phyloP scores from a whole-genome alignment of 2,329 filamentous ascomycete species.

The Epichloe typhina region DNA sequence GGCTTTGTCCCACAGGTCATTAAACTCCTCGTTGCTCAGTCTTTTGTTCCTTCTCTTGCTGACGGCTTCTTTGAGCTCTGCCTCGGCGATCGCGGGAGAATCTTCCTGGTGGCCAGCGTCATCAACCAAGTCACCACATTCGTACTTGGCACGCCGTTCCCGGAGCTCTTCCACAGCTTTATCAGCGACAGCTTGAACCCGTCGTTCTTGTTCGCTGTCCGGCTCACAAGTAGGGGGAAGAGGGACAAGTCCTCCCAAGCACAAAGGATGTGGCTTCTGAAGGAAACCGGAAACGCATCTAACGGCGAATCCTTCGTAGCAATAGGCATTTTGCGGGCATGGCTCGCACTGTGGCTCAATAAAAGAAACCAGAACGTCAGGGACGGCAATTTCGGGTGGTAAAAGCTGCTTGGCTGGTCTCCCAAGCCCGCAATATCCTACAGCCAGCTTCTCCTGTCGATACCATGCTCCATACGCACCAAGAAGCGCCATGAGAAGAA shows the following conservation, averaged over 20 bases:
- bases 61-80: slow-evolving; percentile 66
- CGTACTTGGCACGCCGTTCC: slow-evolving; percentile 73
- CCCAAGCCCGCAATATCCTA: slow-evolving; percentile 87
- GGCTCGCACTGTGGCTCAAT: slow-evolving; percentile 74
- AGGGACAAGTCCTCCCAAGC: slow-evolving; percentile 67
- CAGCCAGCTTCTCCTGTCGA: slow-evolving; percentile 87
- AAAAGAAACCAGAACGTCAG: slow-evolving; percentile 56
- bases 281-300: slow-evolving; percentile 82
- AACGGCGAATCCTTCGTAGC: slow-evolving; percentile 63
- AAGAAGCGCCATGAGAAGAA: slow-evolving; percentile 57
- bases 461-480: slow-evolving; percentile 70
- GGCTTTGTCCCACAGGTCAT: slow-evolving; percentile 69
- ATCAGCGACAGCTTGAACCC: slow-evolving; percentile 77
- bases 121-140: slow-evolving; percentile 64
- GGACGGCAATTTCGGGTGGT: slow-evolving; percentile 41
- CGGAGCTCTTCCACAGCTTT: slow-evolving; percentile 77
- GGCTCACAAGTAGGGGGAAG: slow-evolving; percentile 87
- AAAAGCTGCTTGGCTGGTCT: slow-evolving; percentile 44
- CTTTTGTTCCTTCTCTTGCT: slow-evolving; percentile 65
- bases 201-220: slow-evolving; percentile 81
- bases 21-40: slow-evolving; percentile 79
- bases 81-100: slow-evolving; percentile 48
- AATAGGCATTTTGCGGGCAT: slow-evolving; percentile 83
- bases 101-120: slow-evolving; percentile 46
- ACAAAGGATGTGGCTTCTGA: slow-evolving; percentile 69